A percentile compares a stretch with the other conserved stretches of the same genome.
These are phyloP conservation scores for Penicillium sp. DNA, from an alignment of 2,329 filamentous ascomycete genomes.

Conservation along the genomic window DNA sequence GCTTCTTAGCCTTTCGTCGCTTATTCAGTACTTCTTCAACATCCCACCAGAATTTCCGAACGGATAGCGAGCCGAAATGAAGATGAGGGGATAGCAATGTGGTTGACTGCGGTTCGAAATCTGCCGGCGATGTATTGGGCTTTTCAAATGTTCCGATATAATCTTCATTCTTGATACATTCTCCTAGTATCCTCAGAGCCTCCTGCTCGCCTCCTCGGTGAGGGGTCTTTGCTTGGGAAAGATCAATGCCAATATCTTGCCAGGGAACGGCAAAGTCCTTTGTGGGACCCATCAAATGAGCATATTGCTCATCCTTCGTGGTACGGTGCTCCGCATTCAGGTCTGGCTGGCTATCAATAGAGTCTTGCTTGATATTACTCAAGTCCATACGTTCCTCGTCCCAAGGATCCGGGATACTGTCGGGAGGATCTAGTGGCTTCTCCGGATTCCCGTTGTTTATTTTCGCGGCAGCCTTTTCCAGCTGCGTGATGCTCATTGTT, in stretches of 20 bases:
- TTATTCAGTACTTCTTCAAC: conserved; percentile 61
- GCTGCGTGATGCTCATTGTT: conserved; percentile 70
- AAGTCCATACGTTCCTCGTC: conserved; percentile 56
- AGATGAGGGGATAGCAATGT: conserved; percentile 71
- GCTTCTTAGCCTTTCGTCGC: conserved; percentile 57
- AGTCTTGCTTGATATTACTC: conserved; percentile 55
- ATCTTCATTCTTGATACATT: conserved; percentile 60
- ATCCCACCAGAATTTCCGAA: conserved; percentile 71
- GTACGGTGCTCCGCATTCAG: conserved; percentile 59
- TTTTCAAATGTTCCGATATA: conserved; percentile 75
- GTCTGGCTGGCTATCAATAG: conserved; percentile 55
- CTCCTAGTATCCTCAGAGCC: conserved; percentile 58
- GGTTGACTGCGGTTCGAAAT: conserved; percentile 69
- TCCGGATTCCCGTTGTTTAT: conserved; percentile 57
- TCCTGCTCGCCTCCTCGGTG: conserved; percentile 69
- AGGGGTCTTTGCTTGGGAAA: conserved; percentile 57
- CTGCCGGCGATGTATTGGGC: conserved; percentile 71
- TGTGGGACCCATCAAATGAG: conserved; percentile 62
- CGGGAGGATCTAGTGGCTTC: conserved; percentile 61
- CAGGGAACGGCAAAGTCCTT: conserved; percentile 69
- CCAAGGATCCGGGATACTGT: conserved; percentile 59
- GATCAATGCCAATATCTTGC: conserved; percentile 66
- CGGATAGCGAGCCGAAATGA: conserved; percentile 71
- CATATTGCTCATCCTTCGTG: conserved; percentile 58
- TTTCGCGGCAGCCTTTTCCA: conserved; percentile 62